Base-by-base conservation (phyloP, 2,329 filamentous ascomycete genomes). In the Monascus ruber region DNA sequence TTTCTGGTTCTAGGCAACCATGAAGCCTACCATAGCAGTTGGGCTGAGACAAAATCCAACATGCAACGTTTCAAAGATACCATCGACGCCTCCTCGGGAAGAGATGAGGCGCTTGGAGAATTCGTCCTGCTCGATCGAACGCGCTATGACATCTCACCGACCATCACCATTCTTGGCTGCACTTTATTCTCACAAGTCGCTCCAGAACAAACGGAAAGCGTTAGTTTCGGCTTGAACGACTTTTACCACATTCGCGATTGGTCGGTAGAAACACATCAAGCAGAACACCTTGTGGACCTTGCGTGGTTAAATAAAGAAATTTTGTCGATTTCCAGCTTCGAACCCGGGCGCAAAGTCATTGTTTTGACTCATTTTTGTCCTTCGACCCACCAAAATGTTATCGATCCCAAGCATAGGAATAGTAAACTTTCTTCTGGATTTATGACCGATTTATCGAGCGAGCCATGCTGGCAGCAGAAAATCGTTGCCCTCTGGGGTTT, bases 1-100 rank as follows among this genome's bases (percentile, higher is more conserved):
- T 58, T 76, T 26, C 60, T 72, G 29, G 59, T 75, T 1, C 53
- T 64, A 0, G 71, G 72, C 0, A 75, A 75, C 46, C 71, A 75
- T 44, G 72, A 76, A 46, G 53, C 69, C 0, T 73, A 70, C 43
- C 29, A 38, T 27, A 26, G 44, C 46, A 38, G 6, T 5, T n/a
- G n/a, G n/a, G n/a, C n/a, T n/a, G n/a, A n/a, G n/a, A n/a, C n/a
- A n/a, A n/a, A n/a, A n/a, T n/a, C n/a, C n/a, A n/a, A n/a, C n/a
- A n/a, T n/a, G n/a, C 25, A 38, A 10, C 25, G 36, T 11, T 42
- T 39, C 34, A 24, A 40, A 33, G 24, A 41, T 29, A 17, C 34
- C 39, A 29, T 29, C 7, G 10, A 31, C n/a, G 9, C 5, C 9
- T 29, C 27, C 9, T 9, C 9, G 5, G 27, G 9, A 29, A 10